A percentile compares a stretch with the other conserved stretches of the same genome.
phyloP scores from a whole-genome alignment of 805 yeast genomes.

The Barnettozyma sp. region DNA sequence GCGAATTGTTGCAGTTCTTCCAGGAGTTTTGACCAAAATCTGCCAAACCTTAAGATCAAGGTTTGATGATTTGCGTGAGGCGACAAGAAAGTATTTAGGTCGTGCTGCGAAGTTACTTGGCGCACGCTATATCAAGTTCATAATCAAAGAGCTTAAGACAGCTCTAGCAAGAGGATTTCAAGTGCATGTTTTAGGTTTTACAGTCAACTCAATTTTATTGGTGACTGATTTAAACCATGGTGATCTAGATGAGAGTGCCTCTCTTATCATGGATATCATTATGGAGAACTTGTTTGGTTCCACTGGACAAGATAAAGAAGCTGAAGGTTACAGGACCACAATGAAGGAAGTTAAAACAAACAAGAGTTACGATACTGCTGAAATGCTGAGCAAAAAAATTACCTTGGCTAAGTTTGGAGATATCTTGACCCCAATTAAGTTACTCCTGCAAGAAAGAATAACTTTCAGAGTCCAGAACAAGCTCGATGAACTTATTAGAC shows the following conservation, averaged over 20 bases:
- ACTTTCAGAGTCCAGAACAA: conserved; percentile 64
- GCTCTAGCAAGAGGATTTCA: conserved; percentile 89
- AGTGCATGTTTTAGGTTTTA: conserved; percentile 83
- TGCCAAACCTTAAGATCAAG: conserved; percentile 84
- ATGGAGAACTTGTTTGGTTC: conserved; percentile 94
- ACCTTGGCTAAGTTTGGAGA: conserved; percentile 47
- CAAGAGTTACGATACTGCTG: conserved; percentile 84
- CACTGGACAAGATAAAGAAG: conserved; percentile 90
- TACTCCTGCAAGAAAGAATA: conserved; percentile 55
- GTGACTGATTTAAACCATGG: conserved; percentile 54
- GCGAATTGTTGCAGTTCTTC: conserved; percentile 51
- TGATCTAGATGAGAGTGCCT: conserved; percentile 64
- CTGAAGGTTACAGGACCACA: conserved; percentile 78
- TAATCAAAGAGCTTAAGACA: conserved; percentile 67
- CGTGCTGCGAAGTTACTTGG: conserved; percentile 63
- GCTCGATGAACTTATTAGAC: conserved; percentile 68
- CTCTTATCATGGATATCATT: conserved; percentile 55
- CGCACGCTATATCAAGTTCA: conserved; percentile 61
- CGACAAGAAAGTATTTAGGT: conserved; percentile 69
- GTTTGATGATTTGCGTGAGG: conserved; percentile 83
- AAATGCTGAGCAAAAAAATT: conserved; percentile 61
- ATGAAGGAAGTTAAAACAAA: conserved; percentile 88
- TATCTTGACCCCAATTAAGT: conserved; percentile 63
- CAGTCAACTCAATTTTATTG: conserved; percentile 68
- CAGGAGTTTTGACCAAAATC: conserved; percentile 77